phyloP scores from a whole-genome alignment of 129 eudicot genomes.

The Chrysanthemum lavandulifolium region DNA sequence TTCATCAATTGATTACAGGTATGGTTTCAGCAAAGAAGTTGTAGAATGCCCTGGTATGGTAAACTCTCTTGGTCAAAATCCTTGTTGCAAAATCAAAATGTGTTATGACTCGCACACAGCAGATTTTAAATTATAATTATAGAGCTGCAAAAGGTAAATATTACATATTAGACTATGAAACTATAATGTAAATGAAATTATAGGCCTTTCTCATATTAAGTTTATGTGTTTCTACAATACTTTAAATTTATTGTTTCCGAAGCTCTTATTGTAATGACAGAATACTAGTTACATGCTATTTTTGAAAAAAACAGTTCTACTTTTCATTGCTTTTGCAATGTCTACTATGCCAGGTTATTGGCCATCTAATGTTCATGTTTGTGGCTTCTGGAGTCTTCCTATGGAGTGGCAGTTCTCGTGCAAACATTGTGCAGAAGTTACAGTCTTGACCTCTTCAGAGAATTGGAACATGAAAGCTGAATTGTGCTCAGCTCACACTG shows the following conservation, averaged over 20 bases:
- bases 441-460: slow-evolving; percentile 42
- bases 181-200: not conserved
- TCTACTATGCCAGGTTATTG: slow-evolving; percentile 59
- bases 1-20: slow-evolving; percentile 49
- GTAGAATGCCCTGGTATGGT: slow-evolving; percentile 94
- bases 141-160: slow-evolving; percentile 13
- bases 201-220: not conserved
- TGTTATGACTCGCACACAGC: slow-evolving; percentile 12
- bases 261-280: slow-evolving; percentile 4
- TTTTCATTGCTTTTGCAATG: slow-evolving; percentile 8
- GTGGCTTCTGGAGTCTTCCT: slow-evolving; percentile 97
- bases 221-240: slow-evolving; percentile 4
- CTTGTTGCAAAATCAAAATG: slow-evolving; percentile 8
- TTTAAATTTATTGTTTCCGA: not conserved
- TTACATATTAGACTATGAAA: not conserved
- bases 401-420: slow-evolving; percentile 88
- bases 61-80: slow-evolving; percentile 12
- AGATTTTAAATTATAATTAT: slow-evolving; percentile 3
- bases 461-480: slow-evolving; percentile 33
- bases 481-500: slow-evolving; percentile 59
- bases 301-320: not conserved
- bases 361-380: slow-evolving; percentile 78
- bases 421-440: slow-evolving; percentile 50
- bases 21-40: slow-evolving; percentile 90
- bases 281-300: slow-evolving; percentile 12